phyloP scores from a whole-genome alignment of 768 basidiomycete genomes.

The Lactarius deliciosus region DNA sequence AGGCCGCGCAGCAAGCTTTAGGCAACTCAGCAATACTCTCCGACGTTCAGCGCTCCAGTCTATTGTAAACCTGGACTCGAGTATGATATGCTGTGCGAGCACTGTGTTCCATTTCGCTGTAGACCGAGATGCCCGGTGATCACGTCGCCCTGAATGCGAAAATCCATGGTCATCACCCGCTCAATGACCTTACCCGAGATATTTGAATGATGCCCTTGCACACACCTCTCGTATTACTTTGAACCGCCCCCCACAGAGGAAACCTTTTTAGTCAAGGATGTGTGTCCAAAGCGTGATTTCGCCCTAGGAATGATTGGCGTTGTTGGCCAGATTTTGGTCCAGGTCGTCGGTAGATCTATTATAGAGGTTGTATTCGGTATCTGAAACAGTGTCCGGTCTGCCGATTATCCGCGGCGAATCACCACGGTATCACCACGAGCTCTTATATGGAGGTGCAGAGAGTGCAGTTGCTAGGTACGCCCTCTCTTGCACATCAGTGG shows the following conservation, averaged over 20 bases:
- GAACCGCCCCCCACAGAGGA: not conserved
- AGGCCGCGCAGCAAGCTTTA: not conserved
- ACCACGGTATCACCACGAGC: not conserved
- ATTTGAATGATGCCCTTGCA: not conserved
- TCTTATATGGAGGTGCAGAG: not conserved
- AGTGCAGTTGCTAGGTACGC: not conserved
- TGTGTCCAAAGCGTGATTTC: not conserved
- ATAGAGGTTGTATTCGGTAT: not conserved
- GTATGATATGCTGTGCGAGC: no score
- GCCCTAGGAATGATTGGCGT: not conserved
- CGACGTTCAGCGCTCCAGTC: not conserved
- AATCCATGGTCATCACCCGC: not conserved
- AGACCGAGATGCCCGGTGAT: not conserved
- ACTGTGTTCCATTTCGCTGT: not conserved
- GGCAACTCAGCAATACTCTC: not conserved
- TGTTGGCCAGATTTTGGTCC: not conserved
- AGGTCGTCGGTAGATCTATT: not conserved
- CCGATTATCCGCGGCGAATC: constrained; percentile 17
- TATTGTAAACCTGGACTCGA: not conserved
- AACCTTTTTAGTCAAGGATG: not conserved
- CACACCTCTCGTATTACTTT: not conserved
- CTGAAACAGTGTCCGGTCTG: not conserved
- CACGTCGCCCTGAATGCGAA: not conserved
- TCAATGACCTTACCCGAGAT: not conserved
- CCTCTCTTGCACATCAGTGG: not conserved